Percentiles rank a stretch among this genome's conserved stretches.
phyloP scores from a whole-genome alignment of 805 yeast species.

The Candida michaelii region DNA sequence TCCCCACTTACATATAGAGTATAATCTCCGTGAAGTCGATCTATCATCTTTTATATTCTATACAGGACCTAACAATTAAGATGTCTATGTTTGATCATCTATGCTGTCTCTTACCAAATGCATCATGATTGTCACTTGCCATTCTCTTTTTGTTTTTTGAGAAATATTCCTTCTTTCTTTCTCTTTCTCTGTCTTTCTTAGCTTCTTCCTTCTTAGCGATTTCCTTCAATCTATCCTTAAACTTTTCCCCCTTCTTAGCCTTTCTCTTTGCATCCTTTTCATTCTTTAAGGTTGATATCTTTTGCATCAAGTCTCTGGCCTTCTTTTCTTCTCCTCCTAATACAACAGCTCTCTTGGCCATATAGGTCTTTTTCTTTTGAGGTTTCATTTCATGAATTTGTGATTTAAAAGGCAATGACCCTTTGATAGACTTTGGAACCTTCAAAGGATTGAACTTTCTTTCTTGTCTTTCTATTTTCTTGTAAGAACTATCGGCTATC shows the following conservation, averaged over 20 bases:
- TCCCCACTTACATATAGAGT: no score
- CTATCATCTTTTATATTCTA: no score
- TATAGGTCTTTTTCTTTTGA: slow-evolving; percentile 76
- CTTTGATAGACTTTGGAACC: slow-evolving; percentile 78
- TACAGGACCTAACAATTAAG: no score
- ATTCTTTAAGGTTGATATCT: slow-evolving; percentile 78
- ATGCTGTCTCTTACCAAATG: slow-evolving; percentile 35
- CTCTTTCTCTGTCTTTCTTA: slow-evolving; percentile 72
- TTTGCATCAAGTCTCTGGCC: slow-evolving; percentile 84
- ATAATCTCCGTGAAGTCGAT: no score
- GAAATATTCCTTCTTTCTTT: slow-evolving; percentile 85
- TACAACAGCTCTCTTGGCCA: slow-evolving; percentile 90
- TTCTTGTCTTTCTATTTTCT: slow-evolving; percentile 78
- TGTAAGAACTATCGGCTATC: slow-evolving; percentile 49
- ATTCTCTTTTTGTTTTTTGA: slow-evolving; percentile 60
- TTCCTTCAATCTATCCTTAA: slow-evolving; percentile 71
- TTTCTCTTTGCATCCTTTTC: slow-evolving; percentile 80
- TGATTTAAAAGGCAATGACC: slow-evolving; percentile 85
- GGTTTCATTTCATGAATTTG: slow-evolving; percentile 89
- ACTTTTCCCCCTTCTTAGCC: slow-evolving; percentile 71
- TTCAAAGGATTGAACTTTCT: slow-evolving; percentile 84
- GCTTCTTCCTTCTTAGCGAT: slow-evolving; percentile 72
- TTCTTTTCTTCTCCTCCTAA: slow-evolving; percentile 90
- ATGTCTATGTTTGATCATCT: no score
- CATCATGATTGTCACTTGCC: slow-evolving; percentile 31